Evolutionary conservation across 78 protist species (phyloP), one percentile per base, ranked within the genome.

Genomic region (Dictyostelium purpureum): DNA sequence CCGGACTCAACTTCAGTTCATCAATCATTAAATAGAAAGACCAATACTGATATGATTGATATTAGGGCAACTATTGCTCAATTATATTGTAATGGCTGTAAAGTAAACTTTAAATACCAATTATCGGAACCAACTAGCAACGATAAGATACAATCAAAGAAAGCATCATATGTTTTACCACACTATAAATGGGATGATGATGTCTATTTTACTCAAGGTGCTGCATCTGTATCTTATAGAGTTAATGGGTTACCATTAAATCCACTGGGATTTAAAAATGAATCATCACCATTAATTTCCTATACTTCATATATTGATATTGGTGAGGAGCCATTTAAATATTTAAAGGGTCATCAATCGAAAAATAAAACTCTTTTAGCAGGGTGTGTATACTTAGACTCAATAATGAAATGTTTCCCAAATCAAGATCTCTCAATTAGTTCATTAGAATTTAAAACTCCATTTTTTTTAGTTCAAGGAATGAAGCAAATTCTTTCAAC

Each of bases 341-440:
- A 61, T 52, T 61, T 85, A 19, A 85, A 85, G 14, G 92, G 75
- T 33, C 92, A 85, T 37, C 47, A 37, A 51, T 19, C 38, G 10
- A 33, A 52, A 21, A 65, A 67, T 12, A 85, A 85, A 73, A 5
- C 33, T 35, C 3, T 59, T 28, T 83, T 57, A 33, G 70, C 80
- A 38, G 90, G 90, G 9, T 19, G 69, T 42, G 73, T 71, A 2
- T 83, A 83, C 31, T 14, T 83, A 12, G 90, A 70, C 28, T 70
- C 51, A 19, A 37, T 83, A 19, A 6, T 67, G 7, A 51, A 67
- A 33, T 6, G 21, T 1, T 71, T 56, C 33, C 65, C 75, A 37
- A 59, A 63, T 16, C 71, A 70, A 26, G 80, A 83, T 43, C 0
- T 83, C 12, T 18, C 38, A 0, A 43, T 83, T 19, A 38, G 37